Conservation (phyloP, 1,284 basidiomycete species). For the Sanghuangporus weigelae region DNA sequence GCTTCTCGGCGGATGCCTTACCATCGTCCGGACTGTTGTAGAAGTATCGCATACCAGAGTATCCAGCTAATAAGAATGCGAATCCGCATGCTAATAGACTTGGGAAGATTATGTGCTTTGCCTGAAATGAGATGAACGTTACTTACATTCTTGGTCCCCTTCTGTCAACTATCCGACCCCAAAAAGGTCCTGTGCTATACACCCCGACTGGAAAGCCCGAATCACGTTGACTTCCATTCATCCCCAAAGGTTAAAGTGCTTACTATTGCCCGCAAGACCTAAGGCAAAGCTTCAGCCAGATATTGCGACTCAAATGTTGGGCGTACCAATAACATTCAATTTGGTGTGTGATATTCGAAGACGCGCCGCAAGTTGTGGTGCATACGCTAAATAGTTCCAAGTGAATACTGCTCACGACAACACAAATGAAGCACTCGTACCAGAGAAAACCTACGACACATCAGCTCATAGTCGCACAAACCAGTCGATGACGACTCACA, state of each 20-base stretch:
- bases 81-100: constrained; percentile 36
- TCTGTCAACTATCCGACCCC: constrained; percentile 64
- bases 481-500: constrained; percentile 35
- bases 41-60: constrained; percentile 59
- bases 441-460: constrained; percentile 40
- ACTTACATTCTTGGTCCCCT: constrained; percentile 52
- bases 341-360: constrained; percentile 72
- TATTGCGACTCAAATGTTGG: background rate
- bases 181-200: constrained; percentile 56
- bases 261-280: constrained; percentile 56
- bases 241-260: constrained; percentile 20
- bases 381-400: constrained; percentile 51
- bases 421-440: constrained; percentile 28
- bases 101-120: constrained; percentile 12
- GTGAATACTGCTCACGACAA: constrained; percentile 6
- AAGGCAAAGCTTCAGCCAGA: background rate
- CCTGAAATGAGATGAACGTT: constrained; percentile 29
- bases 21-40: constrained; percentile 36
- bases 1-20: background rate
- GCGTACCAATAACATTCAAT: constrained; percentile 61
- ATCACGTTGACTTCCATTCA: background rate
- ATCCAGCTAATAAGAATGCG: constrained; percentile 53
- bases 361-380: constrained; percentile 69
- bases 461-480: background rate
- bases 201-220: constrained; percentile 43